Evolutionary conservation across 495 filamentous ascomycete genomes (phyloP), one percentile per base, ranked within the genome.

Genomic region (Penicillium chermesinum): DNA sequence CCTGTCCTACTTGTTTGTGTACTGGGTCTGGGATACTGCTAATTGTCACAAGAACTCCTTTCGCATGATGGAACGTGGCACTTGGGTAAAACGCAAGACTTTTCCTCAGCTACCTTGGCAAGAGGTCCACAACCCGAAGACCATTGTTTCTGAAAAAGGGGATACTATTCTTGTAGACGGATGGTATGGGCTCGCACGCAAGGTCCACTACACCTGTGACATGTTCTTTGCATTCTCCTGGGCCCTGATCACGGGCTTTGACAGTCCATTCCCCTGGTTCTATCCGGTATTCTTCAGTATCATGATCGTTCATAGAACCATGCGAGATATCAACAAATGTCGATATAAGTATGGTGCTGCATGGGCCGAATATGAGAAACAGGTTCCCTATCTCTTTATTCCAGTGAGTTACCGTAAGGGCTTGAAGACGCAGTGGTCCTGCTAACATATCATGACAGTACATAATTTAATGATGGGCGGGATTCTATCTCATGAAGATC

Each of bases 41-140:
- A 93, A 95, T 65, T 85, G 82, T 52, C 93, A 97, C 65, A 98
- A 98, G 78, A 96, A 95, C 64, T 79, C 84, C 18, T 98, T 96
- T 77, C 78, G 90, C 34, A 79, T 85, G 54, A 73, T 75, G 67
- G 88, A 95, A 70, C 78, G 83, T 38, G 91, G 89, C 36, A 85
- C 76, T 7, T 63, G 79, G 10, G 61, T 83, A 25, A 69, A 79
- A 53, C 86, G 93, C 48, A 86, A 82, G 40, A 79, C 90, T 0
- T 95, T 97, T 75, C 93, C 93, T 8, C 86, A 91, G 61, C 70
- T 97, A 5, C 88, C 88, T 10, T 96, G 88, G 86, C 84, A 86
- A 55, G 59, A 53, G 12, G 59, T 97, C 41, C 63, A 85, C 36
- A 89, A 94, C 67, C 88, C 91, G 2, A 78, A 83, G 55, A 81